These are phyloP conservation scores for Mycena sp. DNA, from an alignment of 1,284 basidiomycete species.

Conservation along the genomic window DNA sequence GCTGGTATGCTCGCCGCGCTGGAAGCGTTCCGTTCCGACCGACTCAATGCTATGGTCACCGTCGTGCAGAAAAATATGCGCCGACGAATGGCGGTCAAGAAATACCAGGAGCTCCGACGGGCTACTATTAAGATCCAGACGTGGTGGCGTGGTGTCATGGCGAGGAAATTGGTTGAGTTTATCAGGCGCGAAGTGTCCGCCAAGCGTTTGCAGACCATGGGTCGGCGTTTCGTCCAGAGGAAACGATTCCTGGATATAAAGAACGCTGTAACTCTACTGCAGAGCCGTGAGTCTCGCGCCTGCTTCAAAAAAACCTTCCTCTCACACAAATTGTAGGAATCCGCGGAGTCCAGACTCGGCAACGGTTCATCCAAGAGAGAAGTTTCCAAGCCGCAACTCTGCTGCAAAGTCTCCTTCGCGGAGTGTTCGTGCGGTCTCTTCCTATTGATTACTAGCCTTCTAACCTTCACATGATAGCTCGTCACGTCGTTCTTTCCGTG, in stretches of 20 bases:
- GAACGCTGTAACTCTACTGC: constrained; percentile 76
- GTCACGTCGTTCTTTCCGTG: constrained; percentile 72
- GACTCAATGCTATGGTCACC: constrained; percentile 91
- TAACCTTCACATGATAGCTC: constrained; percentile 28
- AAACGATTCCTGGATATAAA: constrained; percentile 74
- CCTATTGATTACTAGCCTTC: background rate
- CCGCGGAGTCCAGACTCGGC: constrained; percentile 84
- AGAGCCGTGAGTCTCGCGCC: constrained; percentile 78
- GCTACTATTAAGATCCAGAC: constrained; percentile 91
- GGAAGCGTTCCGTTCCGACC: constrained; percentile 89
- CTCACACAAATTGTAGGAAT: constrained; percentile 59
- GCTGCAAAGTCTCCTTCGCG: constrained; percentile 90
- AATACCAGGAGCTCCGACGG: constrained; percentile 77
- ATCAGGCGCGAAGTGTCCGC: constrained; percentile 84
- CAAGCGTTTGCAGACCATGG: constrained; percentile 78
- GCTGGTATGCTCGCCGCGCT: constrained; percentile 99
- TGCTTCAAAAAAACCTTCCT: background rate
- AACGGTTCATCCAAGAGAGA: constrained; percentile 68
- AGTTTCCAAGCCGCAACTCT: constrained; percentile 74
- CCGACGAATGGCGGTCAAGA: constrained; percentile 84
- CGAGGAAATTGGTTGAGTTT: constrained; percentile 74
- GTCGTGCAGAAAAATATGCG: constrained; percentile 98
- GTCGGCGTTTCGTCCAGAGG: constrained; percentile 81
- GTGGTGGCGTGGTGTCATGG: constrained; percentile 91
- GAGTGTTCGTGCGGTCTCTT: constrained; percentile 68